Percentiles rank a stretch among this genome's conserved stretches.
These are phyloP conservation scores for Strigomonas galati DNA, from an alignment of 208 protist genomes.

Conservation along the genomic window DNA sequence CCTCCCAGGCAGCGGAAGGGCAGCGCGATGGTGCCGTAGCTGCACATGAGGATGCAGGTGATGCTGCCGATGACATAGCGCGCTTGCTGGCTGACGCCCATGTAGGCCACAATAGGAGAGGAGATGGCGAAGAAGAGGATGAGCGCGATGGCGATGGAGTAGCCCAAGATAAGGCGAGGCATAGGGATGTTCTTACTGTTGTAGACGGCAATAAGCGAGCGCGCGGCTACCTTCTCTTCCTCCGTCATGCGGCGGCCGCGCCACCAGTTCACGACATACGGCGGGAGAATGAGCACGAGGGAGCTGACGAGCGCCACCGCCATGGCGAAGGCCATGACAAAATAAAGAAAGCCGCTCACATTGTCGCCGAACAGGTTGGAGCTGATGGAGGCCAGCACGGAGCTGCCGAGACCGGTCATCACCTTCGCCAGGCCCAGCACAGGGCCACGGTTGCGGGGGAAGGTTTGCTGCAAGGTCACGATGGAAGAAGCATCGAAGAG, in stretches of 20 bases:
- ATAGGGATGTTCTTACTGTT: conserved; percentile 47
- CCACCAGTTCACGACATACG: conserved; percentile 66
- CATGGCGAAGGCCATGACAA: conserved; percentile 52
- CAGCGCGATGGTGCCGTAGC: conserved; percentile 43
- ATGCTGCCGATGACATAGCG: conserved; percentile 37
- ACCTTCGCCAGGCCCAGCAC: conserved; percentile 59
- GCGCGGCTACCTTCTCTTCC: conserved; percentile 30
- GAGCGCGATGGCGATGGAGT: conserved; percentile 39
- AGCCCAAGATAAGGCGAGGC: conserved; percentile 47
- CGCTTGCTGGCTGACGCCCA: conserved; percentile 17
- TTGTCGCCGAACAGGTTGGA: conserved; percentile 45
- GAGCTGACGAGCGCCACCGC: conserved; percentile 26
- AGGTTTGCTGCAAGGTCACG: conserved; percentile 47
- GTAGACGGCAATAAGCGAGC: conserved; percentile 35
- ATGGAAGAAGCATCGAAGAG: conserved; percentile 59
- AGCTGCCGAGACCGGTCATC: conserved; percentile 69
- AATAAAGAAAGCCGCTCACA: conserved; percentile 63
- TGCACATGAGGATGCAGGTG: conserved; percentile 33
- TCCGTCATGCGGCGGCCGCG: conserved; percentile 38
- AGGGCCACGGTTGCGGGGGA: conserved; percentile 66
- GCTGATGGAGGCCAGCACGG: conserved; percentile 58
- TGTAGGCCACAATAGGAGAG: conserved; percentile 50
- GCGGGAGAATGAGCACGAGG: conserved; percentile 45
- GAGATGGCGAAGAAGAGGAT: conserved; percentile 51
- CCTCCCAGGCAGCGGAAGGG: conserved; percentile 46